Conservation (phyloP, 768 basidiomycete species). For the Harrya chromipes region DNA sequence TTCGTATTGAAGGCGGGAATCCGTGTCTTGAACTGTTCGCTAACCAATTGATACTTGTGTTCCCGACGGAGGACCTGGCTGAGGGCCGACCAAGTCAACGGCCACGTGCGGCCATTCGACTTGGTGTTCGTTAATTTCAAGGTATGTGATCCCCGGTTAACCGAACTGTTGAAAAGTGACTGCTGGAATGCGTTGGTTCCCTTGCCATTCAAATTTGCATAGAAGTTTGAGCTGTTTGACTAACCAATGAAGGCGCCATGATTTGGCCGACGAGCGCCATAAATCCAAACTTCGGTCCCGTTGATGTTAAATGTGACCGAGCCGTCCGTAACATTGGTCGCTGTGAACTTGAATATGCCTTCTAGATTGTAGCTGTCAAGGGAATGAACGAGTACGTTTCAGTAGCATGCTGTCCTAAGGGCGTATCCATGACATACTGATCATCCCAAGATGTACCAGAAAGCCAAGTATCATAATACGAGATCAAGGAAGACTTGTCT, state of each 20-base stretch:
- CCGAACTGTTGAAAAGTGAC: slow-evolving; percentile 35
- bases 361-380: slow-evolving; percentile 33
- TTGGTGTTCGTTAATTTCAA: slow-evolving; percentile 32
- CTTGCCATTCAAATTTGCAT: slow-evolving; percentile 29
- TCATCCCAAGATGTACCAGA: slow-evolving; percentile 16
- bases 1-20: slow-evolving; percentile 39
- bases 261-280: slow-evolving; percentile 46
- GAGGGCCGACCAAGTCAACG: slow-evolving; percentile 49
- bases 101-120: slow-evolving; percentile 37
- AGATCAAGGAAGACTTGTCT: too few relatives aligned
- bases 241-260: slow-evolving; percentile 45
- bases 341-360: slow-evolving; percentile 42
- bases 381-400: not conserved
- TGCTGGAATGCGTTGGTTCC: slow-evolving; percentile 37
- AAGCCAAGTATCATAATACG: too few relatives aligned
- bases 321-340: slow-evolving; percentile 34
- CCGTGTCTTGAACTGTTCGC: slow-evolving; percentile 34
- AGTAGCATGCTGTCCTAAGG: not conserved
- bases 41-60: slow-evolving; percentile 5
- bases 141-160: slow-evolving; percentile 36
- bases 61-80: too few relatives aligned
- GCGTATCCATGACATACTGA: slow-evolving; percentile 8
- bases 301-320: slow-evolving; percentile 43
- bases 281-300: slow-evolving; percentile 48
- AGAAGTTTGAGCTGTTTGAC: slow-evolving; percentile 37